Base-by-base conservation (phyloP, 2,329 filamentous ascomycete genomes). In the Chaetomium globosum region DNA sequence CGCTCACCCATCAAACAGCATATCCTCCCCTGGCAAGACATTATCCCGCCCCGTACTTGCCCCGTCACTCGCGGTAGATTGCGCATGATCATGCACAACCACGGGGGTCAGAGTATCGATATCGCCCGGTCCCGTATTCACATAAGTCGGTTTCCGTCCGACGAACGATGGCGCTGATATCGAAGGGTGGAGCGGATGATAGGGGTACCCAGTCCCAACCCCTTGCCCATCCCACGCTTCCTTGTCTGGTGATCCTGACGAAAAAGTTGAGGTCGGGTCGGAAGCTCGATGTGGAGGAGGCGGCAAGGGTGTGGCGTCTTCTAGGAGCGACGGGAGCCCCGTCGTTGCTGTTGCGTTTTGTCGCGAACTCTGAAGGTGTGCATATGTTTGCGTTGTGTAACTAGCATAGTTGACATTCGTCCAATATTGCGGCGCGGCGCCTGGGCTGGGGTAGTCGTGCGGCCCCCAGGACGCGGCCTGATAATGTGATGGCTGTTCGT, bases 21-120 rank as follows among this genome's bases (percentile, higher is more conserved):
- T 19, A 57, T 71, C 70, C 65, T 74, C 73, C 4, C 73, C 73
- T 1, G 73, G 73, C 54, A 73, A 31, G 9, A 74, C 72, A 51
- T 73, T 73, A 59, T 74, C 73, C 26, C 73, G 63, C 16, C 68
- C 68, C 16, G 67, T 71, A 39, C 69, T 74, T 21, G 63, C 65
- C 19, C 68, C 69, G 26, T 74, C 73, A n/a, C 70, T 72, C 10
- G 64, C 68, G 12, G 58, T 65, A 4, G 70, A 70, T 19, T 67
- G 62, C 23, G 56, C 49, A 9, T 58, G 64, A 21, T 64, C 63
- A 23, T 63, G 28, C 23, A 74, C 70, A n/a, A 74, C 68, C 43
- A 74, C 67, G 1, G 73, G 70, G 1, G 72, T 73, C 30, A 67
- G 60, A 1, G 72, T 73, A 51, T 74, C 73, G 49, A 69, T 64